Evolutionary conservation across 148 eudicot species (phyloP).

Genomic region (Dysphania ambrosioides): DNA sequence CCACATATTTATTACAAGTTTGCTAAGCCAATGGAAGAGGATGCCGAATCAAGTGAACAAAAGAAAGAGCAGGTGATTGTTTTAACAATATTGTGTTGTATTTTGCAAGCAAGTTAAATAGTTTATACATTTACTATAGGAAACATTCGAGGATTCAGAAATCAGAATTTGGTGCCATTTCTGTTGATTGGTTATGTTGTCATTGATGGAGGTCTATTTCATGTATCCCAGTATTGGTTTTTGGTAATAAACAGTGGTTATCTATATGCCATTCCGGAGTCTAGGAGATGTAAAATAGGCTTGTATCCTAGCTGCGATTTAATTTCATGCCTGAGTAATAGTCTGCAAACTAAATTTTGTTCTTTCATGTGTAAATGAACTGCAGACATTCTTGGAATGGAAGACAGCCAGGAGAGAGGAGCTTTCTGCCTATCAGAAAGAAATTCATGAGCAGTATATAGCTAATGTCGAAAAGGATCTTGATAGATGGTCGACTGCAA

Average conservation of each 20-base stretch:
- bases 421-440: slow-evolving; percentile 71
- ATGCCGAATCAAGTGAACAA: slow-evolving; percentile 41
- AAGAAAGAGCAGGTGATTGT: slow-evolving; percentile 72
- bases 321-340: background rate
- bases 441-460: slow-evolving; percentile 58
- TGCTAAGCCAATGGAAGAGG: slow-evolving; percentile 72
- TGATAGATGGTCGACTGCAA: slow-evolving; percentile 76
- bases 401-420: slow-evolving; percentile 89
- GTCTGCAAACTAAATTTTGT: background rate
- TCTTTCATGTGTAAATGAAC: background rate
- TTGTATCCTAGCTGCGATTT: background rate
- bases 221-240: background rate
- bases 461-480: slow-evolving; percentile 71
- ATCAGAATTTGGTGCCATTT: background rate
- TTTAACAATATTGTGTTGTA: background rate
- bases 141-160: background rate
- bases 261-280: background rate
- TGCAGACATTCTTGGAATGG: slow-evolving; percentile 82
- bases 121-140: background rate
- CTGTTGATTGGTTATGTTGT: background rate
- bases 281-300: background rate
- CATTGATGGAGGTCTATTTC: background rate
- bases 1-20: slow-evolving; percentile 74
- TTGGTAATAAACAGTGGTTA: background rate
- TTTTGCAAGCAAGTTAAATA: background rate